Percentiles rank a stretch among this genome's conserved stretches.
Conservation (phyloP, 345 rosid genomes). For the Sisymbrium irio region DNA sequence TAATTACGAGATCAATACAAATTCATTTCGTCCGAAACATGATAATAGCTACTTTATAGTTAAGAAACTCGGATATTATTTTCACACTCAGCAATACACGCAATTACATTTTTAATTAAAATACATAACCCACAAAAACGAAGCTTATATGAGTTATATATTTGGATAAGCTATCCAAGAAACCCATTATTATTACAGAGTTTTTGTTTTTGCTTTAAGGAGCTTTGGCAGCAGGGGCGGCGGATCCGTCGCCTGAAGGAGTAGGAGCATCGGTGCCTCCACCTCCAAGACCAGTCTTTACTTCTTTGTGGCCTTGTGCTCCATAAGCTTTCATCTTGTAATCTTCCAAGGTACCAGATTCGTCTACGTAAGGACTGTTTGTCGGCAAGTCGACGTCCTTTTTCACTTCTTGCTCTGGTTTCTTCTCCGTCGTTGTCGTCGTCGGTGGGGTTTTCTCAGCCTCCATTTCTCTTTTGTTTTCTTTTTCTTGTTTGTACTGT, state of each 20-base stretch:
- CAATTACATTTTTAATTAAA: neutral
- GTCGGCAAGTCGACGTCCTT: slow-evolving; percentile 17
- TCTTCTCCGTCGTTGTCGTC: slow-evolving; percentile 1
- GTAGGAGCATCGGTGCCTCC: slow-evolving; percentile 77
- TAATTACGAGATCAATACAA: neutral
- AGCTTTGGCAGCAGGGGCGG: slow-evolving; percentile 16
- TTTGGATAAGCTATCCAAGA: neutral
- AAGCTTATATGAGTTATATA: neutral
- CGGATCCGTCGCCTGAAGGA: slow-evolving; percentile 44
- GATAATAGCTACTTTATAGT: neutral
- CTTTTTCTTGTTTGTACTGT: neutral
- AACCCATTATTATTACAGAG: neutral
- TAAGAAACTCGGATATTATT: neutral
- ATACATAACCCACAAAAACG: neutral
- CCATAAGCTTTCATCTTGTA: slow-evolving; percentile 51
- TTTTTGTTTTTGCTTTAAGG: neutral
- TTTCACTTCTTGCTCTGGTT: neutral
- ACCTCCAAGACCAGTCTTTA: slow-evolving; percentile 53
- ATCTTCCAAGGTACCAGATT: slow-evolving; percentile 25
- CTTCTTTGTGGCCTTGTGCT: slow-evolving; percentile 56
- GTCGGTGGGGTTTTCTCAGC: slow-evolving; percentile 19
- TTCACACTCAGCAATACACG: neutral
- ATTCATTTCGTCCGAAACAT: neutral
- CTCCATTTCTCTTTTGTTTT: slow-evolving; percentile 11
- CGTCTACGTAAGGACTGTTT: slow-evolving; percentile 33